Evolutionary conservation across 331 rosid species (phyloP).

Genomic region (Erythrophleum ivorense): DNA sequence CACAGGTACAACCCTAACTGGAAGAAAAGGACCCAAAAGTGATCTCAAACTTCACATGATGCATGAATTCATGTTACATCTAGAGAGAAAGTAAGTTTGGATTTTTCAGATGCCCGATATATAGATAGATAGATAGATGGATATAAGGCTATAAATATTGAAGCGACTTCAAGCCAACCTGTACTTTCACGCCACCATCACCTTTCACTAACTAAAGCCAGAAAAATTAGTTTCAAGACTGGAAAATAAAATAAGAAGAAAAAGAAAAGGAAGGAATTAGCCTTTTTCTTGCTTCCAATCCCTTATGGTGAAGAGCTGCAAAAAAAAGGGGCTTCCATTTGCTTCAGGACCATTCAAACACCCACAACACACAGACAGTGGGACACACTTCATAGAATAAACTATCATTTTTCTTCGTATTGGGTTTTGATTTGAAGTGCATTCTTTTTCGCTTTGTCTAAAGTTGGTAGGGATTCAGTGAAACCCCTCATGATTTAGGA

Average conservation of each 20-base stretch:
- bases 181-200: constrained; percentile 54
- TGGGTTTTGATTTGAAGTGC: constrained; percentile 52
- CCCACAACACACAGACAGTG: constrained; percentile 30
- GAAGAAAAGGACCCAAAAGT: constrained; percentile 32
- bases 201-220: constrained; percentile 52
- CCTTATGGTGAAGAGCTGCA: background rate
- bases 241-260: background rate
- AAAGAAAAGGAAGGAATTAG: constrained; percentile 20
- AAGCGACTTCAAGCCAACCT: constrained; percentile 46
- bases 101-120: constrained; percentile 44
- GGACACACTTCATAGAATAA: constrained; percentile 45
- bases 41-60: constrained; percentile 48
- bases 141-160: constrained; percentile 16
- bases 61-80: constrained; percentile 44
- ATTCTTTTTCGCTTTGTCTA: constrained; percentile 47
- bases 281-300: constrained; percentile 32
- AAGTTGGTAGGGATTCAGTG: constrained; percentile 64
- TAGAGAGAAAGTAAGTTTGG: constrained; percentile 11
- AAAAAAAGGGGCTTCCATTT: constrained; percentile 13
- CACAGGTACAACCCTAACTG: constrained; percentile 17
- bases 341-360: constrained; percentile 47
- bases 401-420: constrained; percentile 35
- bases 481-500: constrained; percentile 58
- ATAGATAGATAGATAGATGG: constrained; percentile 35
- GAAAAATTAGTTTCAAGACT: constrained; percentile 24